These are phyloP conservation scores for Nakaseomyces bracarensis DNA, from an alignment of 1,139 yeast species.

Conservation along the genomic window DNA sequence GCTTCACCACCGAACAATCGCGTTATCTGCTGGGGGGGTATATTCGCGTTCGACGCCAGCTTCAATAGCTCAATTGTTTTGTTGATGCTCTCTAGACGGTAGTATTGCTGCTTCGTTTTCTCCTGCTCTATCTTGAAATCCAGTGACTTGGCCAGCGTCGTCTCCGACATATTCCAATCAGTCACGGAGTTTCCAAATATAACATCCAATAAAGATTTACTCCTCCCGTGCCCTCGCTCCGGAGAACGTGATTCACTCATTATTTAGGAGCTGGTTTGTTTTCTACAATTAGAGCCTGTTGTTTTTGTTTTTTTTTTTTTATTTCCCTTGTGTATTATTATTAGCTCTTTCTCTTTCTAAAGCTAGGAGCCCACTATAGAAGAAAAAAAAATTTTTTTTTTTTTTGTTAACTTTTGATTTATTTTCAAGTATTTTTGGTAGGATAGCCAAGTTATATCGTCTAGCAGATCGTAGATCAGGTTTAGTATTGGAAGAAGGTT, in stretches of 20 bases:
- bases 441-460: too few relatives aligned
- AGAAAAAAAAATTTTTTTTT: not conserved
- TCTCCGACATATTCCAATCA: constrained; percentile 37
- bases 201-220: constrained; percentile 11
- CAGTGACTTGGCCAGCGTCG: constrained; percentile 54
- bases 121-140: constrained; percentile 69
- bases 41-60: constrained; percentile 51
- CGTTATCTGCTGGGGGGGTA: constrained; percentile 67
- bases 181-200: constrained; percentile 21
- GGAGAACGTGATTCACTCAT: not conserved
- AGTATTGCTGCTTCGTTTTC: constrained; percentile 72
- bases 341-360: not conserved
- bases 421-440: too few relatives aligned
- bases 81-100: constrained; percentile 55
- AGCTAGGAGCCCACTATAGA: too few relatives aligned
- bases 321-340: not conserved
- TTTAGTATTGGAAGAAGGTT: too few relatives aligned
- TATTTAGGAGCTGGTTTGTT: too few relatives aligned
- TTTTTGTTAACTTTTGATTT: not conserved
- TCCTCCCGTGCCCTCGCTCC: constrained; percentile 2
- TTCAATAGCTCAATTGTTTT: constrained; percentile 55
- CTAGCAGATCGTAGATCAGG: too few relatives aligned
- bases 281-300: too few relatives aligned
- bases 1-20: constrained; percentile 38
- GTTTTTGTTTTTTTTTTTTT: not conserved